Percentiles rank a stretch among this genome's conserved stretches.
These are phyloP conservation scores for Discostella stelligeroides DNA, from an alignment of 108 stramenopile genomes.

Conservation along the genomic window DNA sequence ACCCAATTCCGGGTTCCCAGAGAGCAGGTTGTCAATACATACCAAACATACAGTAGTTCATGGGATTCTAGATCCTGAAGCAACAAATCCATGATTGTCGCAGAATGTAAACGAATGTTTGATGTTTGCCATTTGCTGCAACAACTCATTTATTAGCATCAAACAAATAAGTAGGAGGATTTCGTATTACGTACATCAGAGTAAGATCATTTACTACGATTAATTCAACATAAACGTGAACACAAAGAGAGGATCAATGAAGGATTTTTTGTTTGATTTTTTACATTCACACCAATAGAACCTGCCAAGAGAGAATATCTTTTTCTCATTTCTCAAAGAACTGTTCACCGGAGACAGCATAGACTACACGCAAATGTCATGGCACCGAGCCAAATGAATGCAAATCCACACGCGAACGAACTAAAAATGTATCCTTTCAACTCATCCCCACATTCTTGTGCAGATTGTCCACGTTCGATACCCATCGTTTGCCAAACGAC, in stretches of 20 bases:
- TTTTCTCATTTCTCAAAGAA: background rate
- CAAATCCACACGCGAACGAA: slow-evolving; percentile 50
- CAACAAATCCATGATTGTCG: too few species aligned
- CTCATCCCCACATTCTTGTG: slow-evolving; percentile 26
- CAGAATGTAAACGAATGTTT: too few species aligned
- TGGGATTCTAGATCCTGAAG: too few species aligned
- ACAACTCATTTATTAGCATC: too few species aligned
- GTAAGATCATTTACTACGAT: too few species aligned
- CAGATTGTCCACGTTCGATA: slow-evolving; percentile 22
- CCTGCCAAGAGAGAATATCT: background rate
- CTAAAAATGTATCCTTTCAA: slow-evolving; percentile 25
- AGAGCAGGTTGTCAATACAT: too few species aligned
- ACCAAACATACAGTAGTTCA: too few species aligned
- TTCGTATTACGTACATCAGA: too few species aligned
- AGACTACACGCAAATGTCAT: slow-evolving; percentile 63
- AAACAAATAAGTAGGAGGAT: too few species aligned
- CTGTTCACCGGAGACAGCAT: slow-evolving; percentile 48
- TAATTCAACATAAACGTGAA: too few species aligned
- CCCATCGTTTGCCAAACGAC: slow-evolving; percentile 60
- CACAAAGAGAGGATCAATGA: background rate
- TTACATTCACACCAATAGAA: background rate
- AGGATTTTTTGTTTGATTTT: background rate
- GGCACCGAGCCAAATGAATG: slow-evolving; percentile 59
- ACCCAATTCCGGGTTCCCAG: too few species aligned
- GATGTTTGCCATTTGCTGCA: too few species aligned